Conservation (phyloP, 805 yeast species). For the Candida insectorum region DNA sequence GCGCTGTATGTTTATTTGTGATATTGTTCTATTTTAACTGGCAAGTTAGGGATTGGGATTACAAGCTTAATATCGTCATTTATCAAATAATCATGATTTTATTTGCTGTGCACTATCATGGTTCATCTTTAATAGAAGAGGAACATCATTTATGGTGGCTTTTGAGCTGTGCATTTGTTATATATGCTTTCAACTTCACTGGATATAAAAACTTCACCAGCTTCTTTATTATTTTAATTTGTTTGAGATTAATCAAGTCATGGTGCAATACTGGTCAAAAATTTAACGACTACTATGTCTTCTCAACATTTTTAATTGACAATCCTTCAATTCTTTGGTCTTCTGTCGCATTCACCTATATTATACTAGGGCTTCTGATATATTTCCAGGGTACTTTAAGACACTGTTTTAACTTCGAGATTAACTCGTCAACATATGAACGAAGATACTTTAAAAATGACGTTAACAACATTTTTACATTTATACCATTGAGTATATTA, state of each 20-base stretch:
- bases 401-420: slow-evolving; percentile 11
- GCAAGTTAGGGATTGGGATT: slow-evolving; percentile 7
- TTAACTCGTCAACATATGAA: slow-evolving; percentile 16
- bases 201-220: slow-evolving; percentile 1
- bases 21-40: slow-evolving; percentile 20
- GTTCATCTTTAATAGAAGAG: slow-evolving; percentile 78
- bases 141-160: slow-evolving; percentile 97
- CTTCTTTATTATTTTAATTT: slow-evolving; percentile 18
- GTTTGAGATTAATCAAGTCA: slow-evolving; percentile 62
- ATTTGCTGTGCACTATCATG: slow-evolving; percentile 74
- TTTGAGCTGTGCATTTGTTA: slow-evolving; percentile 18
- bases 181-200: slow-evolving; percentile 4
- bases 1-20: slow-evolving; percentile 26
- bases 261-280: slow-evolving; percentile 95
- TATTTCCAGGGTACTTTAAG: slow-evolving; percentile 23
- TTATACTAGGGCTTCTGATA: slow-evolving; percentile 14
- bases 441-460: slow-evolving; percentile 19
- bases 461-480: slow-evolving; percentile 21
- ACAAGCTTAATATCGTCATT: background rate
- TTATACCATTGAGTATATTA: slow-evolving; percentile 45
- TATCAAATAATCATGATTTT: slow-evolving; percentile 19
- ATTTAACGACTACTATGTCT: slow-evolving; percentile 37
- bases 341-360: slow-evolving; percentile 41
- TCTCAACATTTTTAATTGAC: slow-evolving; percentile 41
- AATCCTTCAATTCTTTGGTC: slow-evolving; percentile 44